Evolutionary conservation across 2,329 filamentous ascomycete genomes (phyloP).

Genomic region (Eutypella sp.): DNA sequence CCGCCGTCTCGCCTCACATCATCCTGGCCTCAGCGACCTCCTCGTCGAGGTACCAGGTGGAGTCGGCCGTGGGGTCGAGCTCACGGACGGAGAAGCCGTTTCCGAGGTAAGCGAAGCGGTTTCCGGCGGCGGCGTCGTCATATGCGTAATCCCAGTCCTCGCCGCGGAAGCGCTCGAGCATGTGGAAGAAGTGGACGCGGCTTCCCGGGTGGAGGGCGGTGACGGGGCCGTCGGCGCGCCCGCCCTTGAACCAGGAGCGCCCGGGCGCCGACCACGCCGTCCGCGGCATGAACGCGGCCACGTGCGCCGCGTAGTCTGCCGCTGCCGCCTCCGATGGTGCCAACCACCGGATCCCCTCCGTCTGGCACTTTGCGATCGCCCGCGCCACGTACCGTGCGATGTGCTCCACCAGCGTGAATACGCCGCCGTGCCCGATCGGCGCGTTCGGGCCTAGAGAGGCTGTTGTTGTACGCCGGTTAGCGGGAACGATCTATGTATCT

Average conservation of each 20-base stretch:
- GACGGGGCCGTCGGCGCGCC: slow-evolving; percentile 37
- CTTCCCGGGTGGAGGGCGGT: slow-evolving; percentile 47
- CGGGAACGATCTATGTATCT: neutral
- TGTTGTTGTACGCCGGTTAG: slow-evolving; percentile 12
- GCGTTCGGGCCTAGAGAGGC: slow-evolving; percentile 49
- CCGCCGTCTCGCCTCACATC: no score
- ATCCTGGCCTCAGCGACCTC: neutral
- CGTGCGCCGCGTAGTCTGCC: slow-evolving; percentile 46
- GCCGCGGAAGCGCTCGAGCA: slow-evolving; percentile 44
- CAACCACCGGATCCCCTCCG: slow-evolving; percentile 43
- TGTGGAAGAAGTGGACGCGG: slow-evolving; percentile 48
- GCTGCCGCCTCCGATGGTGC: slow-evolving; percentile 41
- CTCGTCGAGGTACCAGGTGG: slow-evolving; percentile 39
- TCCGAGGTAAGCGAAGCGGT: slow-evolving; percentile 47
- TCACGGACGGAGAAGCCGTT: slow-evolving; percentile 49
- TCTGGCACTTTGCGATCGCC: slow-evolving; percentile 45
- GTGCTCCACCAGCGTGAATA: slow-evolving; percentile 47
- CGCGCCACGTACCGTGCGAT: slow-evolving; percentile 48
- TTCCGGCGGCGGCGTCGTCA: slow-evolving; percentile 26
- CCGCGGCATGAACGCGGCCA: slow-evolving; percentile 46
- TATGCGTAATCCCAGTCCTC: slow-evolving; percentile 52
- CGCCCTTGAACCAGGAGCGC: slow-evolving; percentile 49
- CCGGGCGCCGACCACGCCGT: slow-evolving; percentile 45
- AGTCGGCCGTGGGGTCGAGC: slow-evolving; percentile 30
- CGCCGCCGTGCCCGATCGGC: slow-evolving; percentile 45